Base-by-base conservation (phyloP, 345 rosid species). In the Turnera subulata region DNA sequence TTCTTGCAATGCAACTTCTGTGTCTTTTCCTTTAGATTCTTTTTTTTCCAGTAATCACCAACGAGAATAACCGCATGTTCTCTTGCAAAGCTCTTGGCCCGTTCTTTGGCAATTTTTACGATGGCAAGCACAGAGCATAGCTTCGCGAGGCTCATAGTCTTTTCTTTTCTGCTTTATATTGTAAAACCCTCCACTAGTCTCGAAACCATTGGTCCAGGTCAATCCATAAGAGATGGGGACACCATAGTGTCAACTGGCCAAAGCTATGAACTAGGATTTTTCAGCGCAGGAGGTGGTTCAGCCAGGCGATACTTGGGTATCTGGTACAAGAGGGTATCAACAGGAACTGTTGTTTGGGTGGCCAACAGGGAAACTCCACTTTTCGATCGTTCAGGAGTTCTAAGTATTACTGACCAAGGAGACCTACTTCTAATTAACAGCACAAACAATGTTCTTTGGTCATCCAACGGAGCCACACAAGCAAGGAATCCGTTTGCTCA, bases 281-380 rank as follows among this genome's bases (percentile, higher is more conserved):
- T 65, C 55, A 50, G 39, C 37, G 37, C 39, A 15, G 55, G 55
- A 6, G 7, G 16, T 12, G 14, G 37, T 13, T 42, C 45, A 11
- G 11, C 23, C 9, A 19, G 15, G 11, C 44, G 46, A 16, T 59
- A 59, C 33, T 49, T 59, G 46, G 63, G 55, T 46, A 59, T 59
- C 47, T 59, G 63, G 55, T 59, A 32, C 55, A 59, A 59, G 33
- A 48, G 35, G 1, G 21, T 59, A 9, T 16, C 63, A 0, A 11
- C 35, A 1, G 19, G 19, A 12, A 48, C 54, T 0, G 54, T 32
- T 19, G 52, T 32, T 43, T 62, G 66, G 59, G 59, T 56, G n/a
- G 69, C 69, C n/a, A 65, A 65, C 45, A 57, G 69, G 43, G 18
- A 67, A 23, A 21, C 13, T 6, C 65, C 71, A 3, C 44, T 57